Evolutionary conservation across 306 rosid genomes (phyloP).

Genomic region (Spatholobus suberectus): DNA sequence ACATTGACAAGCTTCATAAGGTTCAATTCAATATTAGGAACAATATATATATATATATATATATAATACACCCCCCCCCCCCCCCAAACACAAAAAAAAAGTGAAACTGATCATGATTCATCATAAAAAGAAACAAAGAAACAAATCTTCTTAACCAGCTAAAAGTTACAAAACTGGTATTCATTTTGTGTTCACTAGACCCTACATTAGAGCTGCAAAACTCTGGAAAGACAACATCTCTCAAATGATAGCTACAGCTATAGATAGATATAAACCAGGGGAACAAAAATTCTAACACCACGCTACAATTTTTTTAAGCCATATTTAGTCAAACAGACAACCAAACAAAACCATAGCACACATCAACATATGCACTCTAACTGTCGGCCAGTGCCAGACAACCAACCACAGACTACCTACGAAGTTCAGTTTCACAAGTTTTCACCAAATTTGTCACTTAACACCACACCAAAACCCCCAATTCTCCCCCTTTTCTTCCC

Average conservation of each 20-base stretch:
- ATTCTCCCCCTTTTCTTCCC: constrained; percentile 24
- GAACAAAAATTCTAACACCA: constrained; percentile 11
- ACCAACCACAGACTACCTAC: constrained; percentile 32
- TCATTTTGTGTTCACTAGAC: constrained; percentile 22
- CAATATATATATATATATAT: too few relatives aligned
- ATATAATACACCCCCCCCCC: not conserved
- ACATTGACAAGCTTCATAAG: constrained; percentile 9
- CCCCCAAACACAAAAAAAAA: too few relatives aligned
- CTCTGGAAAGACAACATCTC: constrained; percentile 18
- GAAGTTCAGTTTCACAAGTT: constrained; percentile 27
- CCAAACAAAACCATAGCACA: constrained; percentile 35
- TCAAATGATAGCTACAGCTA: constrained; percentile 34
- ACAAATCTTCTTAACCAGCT: not conserved
- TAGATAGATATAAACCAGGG: constrained; percentile 11
- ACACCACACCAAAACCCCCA: constrained; percentile 23
- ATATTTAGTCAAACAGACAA: constrained; percentile 32
- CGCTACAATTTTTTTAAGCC: not conserved
- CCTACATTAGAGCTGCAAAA: constrained; percentile 8
- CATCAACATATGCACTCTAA: constrained; percentile 33
- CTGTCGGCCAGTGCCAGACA: constrained; percentile 27
- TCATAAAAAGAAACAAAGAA: not conserved
- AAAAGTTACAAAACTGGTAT: not conserved
- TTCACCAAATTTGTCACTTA: constrained; percentile 5
- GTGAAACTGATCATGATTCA: constrained; percentile 26
- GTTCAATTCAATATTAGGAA: not conserved